Base-by-base conservation (phyloP, 352 stramenopile species). In the Albugo laibachii region DNA sequence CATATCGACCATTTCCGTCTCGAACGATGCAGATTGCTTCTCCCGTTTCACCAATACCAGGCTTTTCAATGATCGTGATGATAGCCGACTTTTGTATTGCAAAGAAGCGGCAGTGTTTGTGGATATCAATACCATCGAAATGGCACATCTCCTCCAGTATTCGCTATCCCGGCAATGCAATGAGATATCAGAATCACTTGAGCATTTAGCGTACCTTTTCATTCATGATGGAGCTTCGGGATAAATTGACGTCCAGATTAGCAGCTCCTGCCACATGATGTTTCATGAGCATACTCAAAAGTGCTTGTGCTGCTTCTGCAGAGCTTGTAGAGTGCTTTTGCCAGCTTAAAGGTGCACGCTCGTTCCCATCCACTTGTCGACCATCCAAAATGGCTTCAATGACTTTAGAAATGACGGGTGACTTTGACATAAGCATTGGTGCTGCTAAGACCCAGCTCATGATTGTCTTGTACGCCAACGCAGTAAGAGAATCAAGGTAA, bases 231-330 rank as follows among this genome's bases (percentile, higher is more conserved):
- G 14, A 37, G 15, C 27, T 52, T 16, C 15, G n/a, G 31, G 36
- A 31, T 21, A 15, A 0, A 48, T 42, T 8, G n/a, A 45, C 5
- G 6, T 49, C 16, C 35, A 46, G 40, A 20, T 36, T 31, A 31
- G 24, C 8, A 31, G 24, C 24, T 45, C 79, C 65, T 1, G 71
- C 72, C n/a, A 78, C 65, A 49, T 92, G 78, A 49, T 88, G 75
- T 51, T 92, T 92, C 67, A 92, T 83, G 31, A 92, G 53, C 68
- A 84, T 86, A 47, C 80, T 84, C 13, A 87, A 60, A 11, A 92
- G 48, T 45, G 84, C 80, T 48, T 87, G 73, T 10, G 78, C 76
- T 36, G 75, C 71, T 35, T 68, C 2, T 75, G 78, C 11, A 80
- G 70, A 8, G 35, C 44, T 6, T 54, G 15, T 27, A 31, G 45